Percentiles rank a stretch among this genome's conserved stretches.
phyloP scores from a whole-genome alignment of 371 early-diverging fungal genomes.

The Apophysomyces trapeziformis region DNA sequence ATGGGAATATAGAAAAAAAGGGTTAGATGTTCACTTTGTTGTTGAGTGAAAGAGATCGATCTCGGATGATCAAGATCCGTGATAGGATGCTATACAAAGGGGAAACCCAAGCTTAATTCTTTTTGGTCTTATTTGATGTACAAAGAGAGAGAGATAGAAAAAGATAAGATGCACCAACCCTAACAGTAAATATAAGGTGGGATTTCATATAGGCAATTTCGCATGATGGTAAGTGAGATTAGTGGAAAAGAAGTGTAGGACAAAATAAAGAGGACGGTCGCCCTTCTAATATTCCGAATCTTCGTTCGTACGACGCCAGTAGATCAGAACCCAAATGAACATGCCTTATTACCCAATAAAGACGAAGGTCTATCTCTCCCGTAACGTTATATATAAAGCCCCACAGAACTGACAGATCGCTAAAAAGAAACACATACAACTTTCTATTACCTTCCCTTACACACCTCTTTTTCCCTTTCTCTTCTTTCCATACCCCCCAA shows the following conservation, averaged over 20 bases:
- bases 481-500: constrained; percentile 17
- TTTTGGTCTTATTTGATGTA: background rate
- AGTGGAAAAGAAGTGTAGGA: background rate
- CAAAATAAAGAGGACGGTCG: background rate
- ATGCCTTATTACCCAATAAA: constrained; percentile 19
- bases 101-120: no score
- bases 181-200: background rate
- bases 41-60: background rate
- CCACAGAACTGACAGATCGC: no score
- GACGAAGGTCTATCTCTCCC: constrained; percentile 7
- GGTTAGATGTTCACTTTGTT: background rate
- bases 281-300: constrained; percentile 9
- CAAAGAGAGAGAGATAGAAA: background rate
- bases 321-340: background rate
- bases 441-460: background rate
- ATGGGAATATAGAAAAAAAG: background rate
- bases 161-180: background rate
- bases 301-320: constrained; percentile 12
- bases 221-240: constrained; percentile 4
- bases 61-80: no score
- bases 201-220: constrained; percentile 4
- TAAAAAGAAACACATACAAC: background rate
- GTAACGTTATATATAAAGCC: no score
- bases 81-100: no score
- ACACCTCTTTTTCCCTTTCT: constrained; percentile 7